These are phyloP conservation scores for Thelephora aurantiotincta DNA, from an alignment of 768 basidiomycete species.

Conservation along the genomic window DNA sequence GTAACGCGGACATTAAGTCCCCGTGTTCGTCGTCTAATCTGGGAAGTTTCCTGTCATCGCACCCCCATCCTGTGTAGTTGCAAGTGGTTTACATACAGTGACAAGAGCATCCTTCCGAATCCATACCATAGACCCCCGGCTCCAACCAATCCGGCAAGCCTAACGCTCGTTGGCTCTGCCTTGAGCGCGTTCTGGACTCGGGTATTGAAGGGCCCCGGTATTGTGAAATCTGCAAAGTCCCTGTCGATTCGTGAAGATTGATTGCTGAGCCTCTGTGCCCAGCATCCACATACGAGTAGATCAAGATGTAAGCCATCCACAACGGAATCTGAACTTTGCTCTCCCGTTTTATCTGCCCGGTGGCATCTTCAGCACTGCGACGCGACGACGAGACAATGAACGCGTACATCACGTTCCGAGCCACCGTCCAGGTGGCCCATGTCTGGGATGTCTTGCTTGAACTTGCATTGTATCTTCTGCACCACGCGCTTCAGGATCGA, in stretches of 20 bases:
- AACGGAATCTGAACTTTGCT: slow-evolving; percentile 77
- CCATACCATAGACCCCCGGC: slow-evolving; percentile 87
- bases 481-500: background rate
- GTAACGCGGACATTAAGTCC: slow-evolving; percentile 52
- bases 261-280: background rate
- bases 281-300: slow-evolving; percentile 46
- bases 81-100: slow-evolving; percentile 38
- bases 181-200: slow-evolving; percentile 79
- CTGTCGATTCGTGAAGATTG: slow-evolving; percentile 22
- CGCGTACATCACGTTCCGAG: slow-evolving; percentile 63
- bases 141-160: slow-evolving; percentile 71
- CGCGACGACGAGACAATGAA: background rate
- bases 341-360: slow-evolving; percentile 56
- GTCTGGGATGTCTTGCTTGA: slow-evolving; percentile 70
- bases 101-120: slow-evolving; percentile 77
- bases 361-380: background rate
- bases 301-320: slow-evolving; percentile 82
- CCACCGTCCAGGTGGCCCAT: slow-evolving; percentile 88
- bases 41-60: background rate
- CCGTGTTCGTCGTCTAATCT: slow-evolving; percentile 72
- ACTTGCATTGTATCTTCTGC: slow-evolving; percentile 89
- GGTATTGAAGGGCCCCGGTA: slow-evolving; percentile 62
- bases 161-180: slow-evolving; percentile 79
- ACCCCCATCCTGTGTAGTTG: background rate
- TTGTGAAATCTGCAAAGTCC: slow-evolving; percentile 81